Conservation (phyloP, 345 rosid genomes). For the Brassica cretica region DNA sequence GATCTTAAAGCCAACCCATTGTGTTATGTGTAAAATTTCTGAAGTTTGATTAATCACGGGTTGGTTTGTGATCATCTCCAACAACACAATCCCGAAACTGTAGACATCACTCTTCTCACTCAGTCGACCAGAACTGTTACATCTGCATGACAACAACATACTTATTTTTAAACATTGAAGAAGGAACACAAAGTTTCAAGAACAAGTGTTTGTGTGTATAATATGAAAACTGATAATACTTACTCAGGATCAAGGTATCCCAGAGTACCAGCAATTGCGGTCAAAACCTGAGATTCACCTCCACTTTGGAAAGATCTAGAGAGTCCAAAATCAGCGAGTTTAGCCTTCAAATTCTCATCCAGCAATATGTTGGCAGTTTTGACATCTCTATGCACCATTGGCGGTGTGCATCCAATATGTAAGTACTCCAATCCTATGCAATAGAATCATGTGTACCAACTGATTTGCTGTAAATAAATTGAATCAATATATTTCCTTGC, state of each 20-base stretch:
- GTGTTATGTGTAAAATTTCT: not conserved
- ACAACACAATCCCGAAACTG: slow-evolving; percentile 25
- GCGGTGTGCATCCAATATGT: not conserved
- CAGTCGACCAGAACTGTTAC: not conserved
- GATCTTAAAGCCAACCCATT: slow-evolving; percentile 14
- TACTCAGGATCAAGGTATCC: not conserved
- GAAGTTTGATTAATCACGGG: slow-evolving; percentile 4
- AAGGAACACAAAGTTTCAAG: not conserved
- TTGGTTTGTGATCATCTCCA: slow-evolving; percentile 37
- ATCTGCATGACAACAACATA: slow-evolving; percentile 15
- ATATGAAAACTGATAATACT: not conserved
- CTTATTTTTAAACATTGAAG: not conserved
- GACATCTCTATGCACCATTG: not conserved
- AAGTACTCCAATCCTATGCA: not conserved
- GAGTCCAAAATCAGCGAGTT: not conserved
- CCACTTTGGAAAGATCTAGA: not conserved
- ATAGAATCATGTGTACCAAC: not conserved
- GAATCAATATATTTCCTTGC: not conserved
- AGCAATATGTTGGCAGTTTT: not conserved
- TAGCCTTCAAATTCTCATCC: not conserved
- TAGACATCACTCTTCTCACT: slow-evolving; percentile 28
- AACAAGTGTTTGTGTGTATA: not conserved
- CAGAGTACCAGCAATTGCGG: not conserved
- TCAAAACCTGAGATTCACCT: not conserved
- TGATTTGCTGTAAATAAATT: not conserved